Percentiles rank a stretch among this genome's conserved stretches.
phyloP scores from a whole-genome alignment of 306 rosid species.

The Cicer cuneatum region DNA sequence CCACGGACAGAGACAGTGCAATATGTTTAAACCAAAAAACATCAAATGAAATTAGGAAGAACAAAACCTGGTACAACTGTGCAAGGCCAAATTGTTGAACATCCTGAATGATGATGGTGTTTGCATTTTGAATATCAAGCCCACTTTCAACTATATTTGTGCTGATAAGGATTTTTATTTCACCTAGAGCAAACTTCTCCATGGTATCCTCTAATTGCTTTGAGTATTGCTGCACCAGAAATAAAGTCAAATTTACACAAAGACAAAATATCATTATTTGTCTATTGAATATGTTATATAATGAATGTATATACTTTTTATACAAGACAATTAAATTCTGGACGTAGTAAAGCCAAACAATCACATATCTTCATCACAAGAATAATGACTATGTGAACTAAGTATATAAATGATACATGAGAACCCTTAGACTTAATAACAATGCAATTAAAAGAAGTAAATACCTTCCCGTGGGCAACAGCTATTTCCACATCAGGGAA shows the following conservation, averaged over 20 bases:
- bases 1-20: background rate
- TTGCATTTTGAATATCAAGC: constrained; percentile 98
- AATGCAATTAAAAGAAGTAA: constrained; percentile 36
- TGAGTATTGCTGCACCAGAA: constrained; percentile 79
- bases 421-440: constrained; percentile 3
- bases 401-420: constrained; percentile 21
- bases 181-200: constrained; percentile 86
- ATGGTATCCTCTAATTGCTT: constrained; percentile 92
- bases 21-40: background rate
- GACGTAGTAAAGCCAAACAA: constrained; percentile 17
- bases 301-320: constrained; percentile 4
- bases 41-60: constrained; percentile 44
- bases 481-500: constrained; percentile 87
- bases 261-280: constrained; percentile 39
- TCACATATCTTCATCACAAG: constrained; percentile 8
- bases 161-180: constrained; percentile 81
- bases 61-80: constrained; percentile 86
- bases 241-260: constrained; percentile 17
- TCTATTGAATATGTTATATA: constrained; percentile 1
- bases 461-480: constrained; percentile 95
- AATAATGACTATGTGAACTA: constrained; percentile 18
- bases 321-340: constrained; percentile 14
- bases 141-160: constrained; percentile 98
- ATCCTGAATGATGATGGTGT: constrained; percentile 95
- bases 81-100: constrained; percentile 98